Base-by-base conservation (phyloP, 2,329 filamentous ascomycete genomes). In the Diaporthe sp. region DNA sequence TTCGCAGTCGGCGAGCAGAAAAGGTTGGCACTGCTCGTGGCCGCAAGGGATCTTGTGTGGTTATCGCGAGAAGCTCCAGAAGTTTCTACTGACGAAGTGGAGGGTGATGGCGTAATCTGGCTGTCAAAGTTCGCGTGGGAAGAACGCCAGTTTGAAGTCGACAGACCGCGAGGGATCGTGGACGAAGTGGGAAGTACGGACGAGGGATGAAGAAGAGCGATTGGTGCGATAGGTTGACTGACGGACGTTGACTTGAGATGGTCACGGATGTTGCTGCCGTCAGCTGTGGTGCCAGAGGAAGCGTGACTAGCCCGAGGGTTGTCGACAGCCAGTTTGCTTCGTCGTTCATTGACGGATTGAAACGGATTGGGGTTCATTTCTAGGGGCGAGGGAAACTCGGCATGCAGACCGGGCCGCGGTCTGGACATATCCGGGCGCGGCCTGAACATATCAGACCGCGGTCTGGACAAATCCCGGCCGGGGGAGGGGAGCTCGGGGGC, bases 251-350 rank as follows among this genome's bases (percentile, higher is more conserved):
- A 19, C 5, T 31, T 28, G 13, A 46, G 49, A 65, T 9, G 46
- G n/a, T 62, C 75, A 46, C 34, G 75, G n/a, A 60, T 25, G 67
- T 6, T 71, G 22, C n/a, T 13, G 17, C 8, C n/a, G n/a, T 51
- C 46, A 62, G 58, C 3, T 61, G 22, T 73, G 34, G 61, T 34
- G 57, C 37, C 49, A 37, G 71, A 57, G 42, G 37, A 67, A 55
- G 58, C 8, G 71, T 73, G 71, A 73, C 58, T 73, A 42, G 68
- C 68, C 25, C 46, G 60, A 55, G 25, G 51, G 39, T 39, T 17
- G 5, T 73, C 71, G 17, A n/a, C 49, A 15, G 60, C 28, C 3
- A 51, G 34, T 55, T 65, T 73, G 71, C 58, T 42, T 28, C 46
- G 37, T 7, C 49, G 58, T 19, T 28, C 58, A 15, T 44, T 73